phyloP scores from a whole-genome alignment of 345 rosid species.

The Chamaenerion angustifolium region DNA sequence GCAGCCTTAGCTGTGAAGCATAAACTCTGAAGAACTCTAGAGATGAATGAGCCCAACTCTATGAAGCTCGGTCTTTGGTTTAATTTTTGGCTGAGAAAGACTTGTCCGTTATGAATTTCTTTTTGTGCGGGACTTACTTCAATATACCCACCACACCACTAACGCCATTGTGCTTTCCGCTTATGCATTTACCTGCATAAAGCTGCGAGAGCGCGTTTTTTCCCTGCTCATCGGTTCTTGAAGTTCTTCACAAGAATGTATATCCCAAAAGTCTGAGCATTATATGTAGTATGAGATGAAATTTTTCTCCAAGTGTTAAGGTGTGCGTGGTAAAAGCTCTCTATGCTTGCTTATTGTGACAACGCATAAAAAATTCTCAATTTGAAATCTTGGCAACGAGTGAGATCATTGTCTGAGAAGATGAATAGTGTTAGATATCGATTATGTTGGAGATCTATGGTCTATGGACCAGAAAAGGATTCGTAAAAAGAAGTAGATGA shows the following conservation, averaged over 20 bases:
- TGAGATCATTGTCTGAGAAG: no score
- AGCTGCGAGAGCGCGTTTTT: conserved; percentile 38
- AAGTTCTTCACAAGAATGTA: no score
- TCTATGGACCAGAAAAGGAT: neutral
- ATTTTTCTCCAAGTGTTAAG: no score
- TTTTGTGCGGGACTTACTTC: conserved; percentile 7
- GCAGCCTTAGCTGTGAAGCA: conserved; percentile 74
- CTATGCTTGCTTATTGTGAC: no score
- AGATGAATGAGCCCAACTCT: neutral
- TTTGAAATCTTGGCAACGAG: no score
- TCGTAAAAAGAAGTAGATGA: no score
- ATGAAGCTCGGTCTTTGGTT: neutral
- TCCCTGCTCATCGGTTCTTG: neutral
- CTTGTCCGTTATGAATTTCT: neutral
- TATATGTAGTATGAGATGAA: no score
- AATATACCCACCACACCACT: neutral
- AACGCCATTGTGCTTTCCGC: conserved; percentile 34
- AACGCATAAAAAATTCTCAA: no score
- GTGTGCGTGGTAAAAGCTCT: no score
- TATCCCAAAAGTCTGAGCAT: no score
- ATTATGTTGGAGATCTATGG: neutral
- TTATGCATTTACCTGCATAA: conserved; percentile 24
- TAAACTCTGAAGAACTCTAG: conserved; percentile 1
- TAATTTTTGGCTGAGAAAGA: neutral
- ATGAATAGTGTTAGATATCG: neutral